Conservation (phyloP, 352 stramenopile genomes). For the Pythium dissotocum region DNA sequence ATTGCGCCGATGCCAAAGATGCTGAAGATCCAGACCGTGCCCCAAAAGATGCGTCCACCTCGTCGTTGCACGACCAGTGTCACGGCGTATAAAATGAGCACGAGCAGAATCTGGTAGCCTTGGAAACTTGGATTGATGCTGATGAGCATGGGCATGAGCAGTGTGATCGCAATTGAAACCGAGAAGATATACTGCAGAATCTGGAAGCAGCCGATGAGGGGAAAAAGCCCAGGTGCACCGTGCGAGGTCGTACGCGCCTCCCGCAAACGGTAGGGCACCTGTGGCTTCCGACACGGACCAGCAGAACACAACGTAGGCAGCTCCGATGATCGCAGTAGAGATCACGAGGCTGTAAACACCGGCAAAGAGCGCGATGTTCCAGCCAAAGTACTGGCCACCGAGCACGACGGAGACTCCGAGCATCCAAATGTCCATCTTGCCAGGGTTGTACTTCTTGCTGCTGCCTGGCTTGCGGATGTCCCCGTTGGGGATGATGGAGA, state of each 20-base stretch:
- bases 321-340: conserved; percentile 12
- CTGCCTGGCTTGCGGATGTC: background rate
- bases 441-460: conserved; percentile 17
- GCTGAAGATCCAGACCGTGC: conserved; percentile 11
- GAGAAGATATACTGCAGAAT: conserved; percentile 30
- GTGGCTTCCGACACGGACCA: conserved; percentile 30
- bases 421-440: conserved; percentile 29
- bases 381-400: conserved; percentile 34
- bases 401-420: conserved; percentile 34
- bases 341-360: conserved; percentile 27
- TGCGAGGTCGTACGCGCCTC: conserved; percentile 34
- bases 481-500: conserved; percentile 7
- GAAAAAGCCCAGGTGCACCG: conserved; percentile 35
- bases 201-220: conserved; percentile 33
- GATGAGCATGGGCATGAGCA: conserved; percentile 17
- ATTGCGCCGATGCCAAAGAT: conserved; percentile 15
- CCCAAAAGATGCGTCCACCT: conserved; percentile 28
- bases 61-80: conserved; percentile 16
- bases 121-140: conserved; percentile 4
- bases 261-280: conserved; percentile 32
- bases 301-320: conserved; percentile 29
- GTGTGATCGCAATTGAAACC: conserved; percentile 20
- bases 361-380: conserved; percentile 27
- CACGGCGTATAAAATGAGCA: conserved; percentile 19
- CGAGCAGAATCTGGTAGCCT: conserved; percentile 17